Percentiles rank a stretch among this genome's conserved stretches.
Conservation (phyloP, 2,329 filamentous ascomycete genomes). For the Ceratocystis huliohia region DNA sequence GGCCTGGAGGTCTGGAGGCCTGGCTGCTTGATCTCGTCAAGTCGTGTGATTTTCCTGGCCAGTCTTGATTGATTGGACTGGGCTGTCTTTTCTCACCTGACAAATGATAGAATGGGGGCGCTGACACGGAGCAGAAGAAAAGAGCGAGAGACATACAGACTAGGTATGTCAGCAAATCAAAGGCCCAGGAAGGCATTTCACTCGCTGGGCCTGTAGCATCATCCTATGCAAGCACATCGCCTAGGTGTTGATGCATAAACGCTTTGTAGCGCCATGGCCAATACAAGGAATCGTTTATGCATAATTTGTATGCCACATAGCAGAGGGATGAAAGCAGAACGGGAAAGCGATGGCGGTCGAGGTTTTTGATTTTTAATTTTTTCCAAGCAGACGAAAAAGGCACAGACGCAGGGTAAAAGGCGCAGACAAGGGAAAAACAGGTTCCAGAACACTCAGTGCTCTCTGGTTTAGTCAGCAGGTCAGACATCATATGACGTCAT, state of each 20-base stretch:
- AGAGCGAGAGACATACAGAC: too few species aligned
- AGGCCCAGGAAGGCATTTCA: not conserved
- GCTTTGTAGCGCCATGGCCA: constrained; percentile 3
- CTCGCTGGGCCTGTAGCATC: too few species aligned
- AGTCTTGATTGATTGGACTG: not conserved
- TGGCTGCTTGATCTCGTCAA: not conserved
- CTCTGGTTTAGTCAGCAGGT: not conserved
- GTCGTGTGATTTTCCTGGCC: not conserved
- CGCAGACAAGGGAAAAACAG: not conserved
- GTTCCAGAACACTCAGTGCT: not conserved
- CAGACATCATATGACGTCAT: not conserved
- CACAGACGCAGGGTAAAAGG: not conserved
- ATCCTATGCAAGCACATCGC: not conserved
- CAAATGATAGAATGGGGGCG: too few species aligned
- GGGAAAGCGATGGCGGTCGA: not conserved
- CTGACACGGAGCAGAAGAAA: too few species aligned
- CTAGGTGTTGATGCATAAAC: not conserved
- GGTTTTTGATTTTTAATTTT: too few species aligned
- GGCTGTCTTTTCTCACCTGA: too few species aligned
- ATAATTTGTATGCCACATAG: not conserved
- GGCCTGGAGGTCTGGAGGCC: too few species aligned
- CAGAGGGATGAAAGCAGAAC: not conserved
- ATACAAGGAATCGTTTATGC: not conserved
- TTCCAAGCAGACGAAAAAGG: not conserved
- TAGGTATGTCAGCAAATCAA: too few species aligned